A percentile compares a stretch with the other conserved stretches of the same genome.
Conservation (phyloP, 1,139 yeast genomes). For the Pichia sp. region DNA sequence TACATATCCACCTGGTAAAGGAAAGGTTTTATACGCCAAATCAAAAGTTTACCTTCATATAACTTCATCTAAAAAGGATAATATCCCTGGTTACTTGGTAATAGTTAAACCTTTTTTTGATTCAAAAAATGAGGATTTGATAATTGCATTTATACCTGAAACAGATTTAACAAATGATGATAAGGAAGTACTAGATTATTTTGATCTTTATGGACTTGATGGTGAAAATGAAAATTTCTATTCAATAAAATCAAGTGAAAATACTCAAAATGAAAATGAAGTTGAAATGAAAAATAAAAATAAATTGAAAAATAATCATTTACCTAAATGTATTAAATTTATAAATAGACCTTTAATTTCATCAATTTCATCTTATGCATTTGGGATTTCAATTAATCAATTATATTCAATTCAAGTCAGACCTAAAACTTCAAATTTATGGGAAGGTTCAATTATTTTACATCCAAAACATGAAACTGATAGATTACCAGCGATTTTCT, state of each 20-base stretch:
- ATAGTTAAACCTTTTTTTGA: conserved; percentile 49
- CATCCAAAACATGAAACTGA: conserved; percentile 54
- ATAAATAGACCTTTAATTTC: conserved; percentile 49
- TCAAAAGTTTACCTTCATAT: conserved; percentile 81
- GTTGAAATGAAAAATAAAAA: too few species aligned
- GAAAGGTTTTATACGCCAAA: conserved; percentile 43
- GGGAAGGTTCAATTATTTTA: conserved; percentile 81
- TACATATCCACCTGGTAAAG: conserved; percentile 27
- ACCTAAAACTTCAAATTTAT: conserved; percentile 68
- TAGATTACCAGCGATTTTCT: conserved; percentile 72
- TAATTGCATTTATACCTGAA: conserved; percentile 76
- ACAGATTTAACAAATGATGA: conserved; percentile 31
- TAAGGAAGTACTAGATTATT: conserved; percentile 21
- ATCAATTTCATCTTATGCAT: conserved; percentile 55
- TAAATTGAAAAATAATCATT: conserved; percentile 4
- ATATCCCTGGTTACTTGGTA: conserved; percentile 67
- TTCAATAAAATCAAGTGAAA: conserved; percentile 6
- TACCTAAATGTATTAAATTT: conserved; percentile 20
- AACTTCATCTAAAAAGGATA: conserved; percentile 62
- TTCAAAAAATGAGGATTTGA: conserved; percentile 47
- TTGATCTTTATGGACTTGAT: conserved; percentile 27
- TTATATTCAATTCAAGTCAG: conserved; percentile 77
- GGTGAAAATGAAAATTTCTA: conserved; percentile 24
- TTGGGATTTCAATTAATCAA: conserved; percentile 50
- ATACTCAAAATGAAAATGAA: not conserved